Evolutionary conservation across 805 yeast species (phyloP), one percentile per base, ranked within the genome.

Genomic region (Candida berthetii): DNA sequence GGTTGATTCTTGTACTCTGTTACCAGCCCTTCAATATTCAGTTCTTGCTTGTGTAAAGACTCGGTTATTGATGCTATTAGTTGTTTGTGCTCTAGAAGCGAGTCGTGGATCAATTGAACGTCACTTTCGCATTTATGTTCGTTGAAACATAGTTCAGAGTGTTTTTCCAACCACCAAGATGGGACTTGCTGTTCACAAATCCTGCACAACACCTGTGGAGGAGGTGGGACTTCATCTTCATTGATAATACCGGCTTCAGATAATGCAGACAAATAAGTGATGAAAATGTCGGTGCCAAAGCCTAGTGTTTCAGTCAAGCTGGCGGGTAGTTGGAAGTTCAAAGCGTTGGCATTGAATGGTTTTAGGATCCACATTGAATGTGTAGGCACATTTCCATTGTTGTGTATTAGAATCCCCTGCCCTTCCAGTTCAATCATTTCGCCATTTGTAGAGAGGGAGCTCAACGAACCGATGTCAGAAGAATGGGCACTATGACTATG

Each of bases 141-240:
- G 29, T 86, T 75, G 24, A 85, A 69, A 53, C 99, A 93, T 37
- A 85, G 65, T 54, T 89, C 93, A 1, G 91, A 82, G 62, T 93
- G 99, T 38, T 82, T 74, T 52, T 91, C 99, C 32, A 93, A 69
- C 84, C 95, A 93, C 99, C 99, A 93, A 4, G 89, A 85, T 4
- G 96, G 96, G n/a, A 89, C 80, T 37, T 75, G 75, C 25, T 80
- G 79, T 55, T 93, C 99, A 62, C 99, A 93, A 22, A 93, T 89
- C 37, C 96, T 74, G 60, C 99, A 93, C 27, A 93, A 65, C 31
- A 85, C 88, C 42, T 80, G 72, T 19, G 82, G 81, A 1, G 96
- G 96, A n/a, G 78, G 73, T 0, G 96, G 95, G 0, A 87, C 71
- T 44, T 71, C 68, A 10, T 64, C 69, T 52, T 80, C 84, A 49